Evolutionary conservation across 2,329 filamentous ascomycete species (phyloP).

Genomic region (Aspergillus hiratsukae): DNA sequence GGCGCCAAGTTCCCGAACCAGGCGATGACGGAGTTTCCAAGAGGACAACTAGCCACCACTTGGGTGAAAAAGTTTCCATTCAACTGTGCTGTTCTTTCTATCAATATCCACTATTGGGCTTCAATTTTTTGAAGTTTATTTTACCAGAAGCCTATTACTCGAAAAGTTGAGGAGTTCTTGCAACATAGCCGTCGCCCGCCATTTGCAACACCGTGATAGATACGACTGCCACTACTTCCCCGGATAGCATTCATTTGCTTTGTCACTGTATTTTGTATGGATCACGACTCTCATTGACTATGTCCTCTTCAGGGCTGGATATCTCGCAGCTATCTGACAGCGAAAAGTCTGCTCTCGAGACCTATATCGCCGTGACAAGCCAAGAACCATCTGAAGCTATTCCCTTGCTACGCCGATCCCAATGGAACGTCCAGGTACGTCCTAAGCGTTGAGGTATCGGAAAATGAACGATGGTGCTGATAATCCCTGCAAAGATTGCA

Average conservation of each 20-base stretch:
- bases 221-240: not conserved
- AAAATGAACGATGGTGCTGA: conserved; percentile 1
- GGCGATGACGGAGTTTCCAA: conserved; percentile 19
- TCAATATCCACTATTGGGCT: not conserved
- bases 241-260: not conserved
- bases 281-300: conserved; percentile 23
- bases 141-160: too few species aligned
- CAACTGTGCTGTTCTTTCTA: not conserved
- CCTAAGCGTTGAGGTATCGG: not conserved
- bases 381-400: conserved; percentile 74
- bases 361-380: conserved; percentile 82
- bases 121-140: not conserved
- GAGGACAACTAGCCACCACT: conserved; percentile 12
- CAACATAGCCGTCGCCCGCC: not conserved
- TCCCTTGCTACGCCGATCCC: conserved; percentile 72
- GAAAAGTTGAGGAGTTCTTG: not conserved
- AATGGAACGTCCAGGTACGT: conserved; percentile 89
- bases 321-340: conserved; percentile 66
- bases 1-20: conserved; percentile 11
- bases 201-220: not conserved
- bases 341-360: conserved; percentile 80
- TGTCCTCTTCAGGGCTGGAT: conserved; percentile 47
- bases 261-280: conserved; percentile 22
- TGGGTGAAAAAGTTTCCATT: not conserved
- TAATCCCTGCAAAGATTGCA: conserved; percentile 62